Conservation (phyloP, 495 filamentous ascomycete species). For the Schizothecium vesticola region DNA sequence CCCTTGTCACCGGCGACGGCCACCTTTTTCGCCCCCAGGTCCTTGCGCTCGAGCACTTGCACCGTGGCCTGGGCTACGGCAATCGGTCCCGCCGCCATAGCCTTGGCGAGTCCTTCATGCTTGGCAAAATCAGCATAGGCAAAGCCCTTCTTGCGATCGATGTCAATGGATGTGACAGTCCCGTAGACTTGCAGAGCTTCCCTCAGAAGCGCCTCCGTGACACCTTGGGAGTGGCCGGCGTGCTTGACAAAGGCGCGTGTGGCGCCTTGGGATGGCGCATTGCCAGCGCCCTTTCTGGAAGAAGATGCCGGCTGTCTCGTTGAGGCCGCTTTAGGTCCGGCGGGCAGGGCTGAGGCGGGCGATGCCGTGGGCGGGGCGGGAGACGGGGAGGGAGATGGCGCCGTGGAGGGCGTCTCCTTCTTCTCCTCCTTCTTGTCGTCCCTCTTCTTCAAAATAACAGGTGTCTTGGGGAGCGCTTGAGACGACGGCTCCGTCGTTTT, state of each 20-base stretch:
- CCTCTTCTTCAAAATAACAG: constrained; percentile 40
- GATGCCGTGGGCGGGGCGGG: constrained; percentile 1
- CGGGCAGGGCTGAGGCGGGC: constrained; percentile 19
- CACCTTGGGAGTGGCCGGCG: constrained; percentile 84
- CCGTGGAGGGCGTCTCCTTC: background rate
- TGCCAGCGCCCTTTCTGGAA: constrained; percentile 23
- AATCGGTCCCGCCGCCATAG: constrained; percentile 75
- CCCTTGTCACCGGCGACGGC: constrained; percentile 4
- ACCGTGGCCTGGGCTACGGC: constrained; percentile 78
- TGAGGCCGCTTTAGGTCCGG: constrained; percentile 29
- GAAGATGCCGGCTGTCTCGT: constrained; percentile 18
- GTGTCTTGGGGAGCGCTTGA: constrained; percentile 21
- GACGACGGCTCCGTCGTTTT: constrained; percentile 13
- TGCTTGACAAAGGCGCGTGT: constrained; percentile 90
- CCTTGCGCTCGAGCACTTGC: constrained; percentile 78
- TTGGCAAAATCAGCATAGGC: constrained; percentile 83
- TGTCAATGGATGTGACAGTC: constrained; percentile 68
- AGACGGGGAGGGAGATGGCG: constrained; percentile 1
- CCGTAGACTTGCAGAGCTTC: constrained; percentile 68
- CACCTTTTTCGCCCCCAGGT: constrained; percentile 34
- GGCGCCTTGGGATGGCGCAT: constrained; percentile 46
- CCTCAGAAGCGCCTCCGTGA: constrained; percentile 72
- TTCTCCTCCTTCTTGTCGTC: constrained; percentile 24
- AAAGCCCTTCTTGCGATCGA: constrained; percentile 89
- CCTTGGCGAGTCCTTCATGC: constrained; percentile 62